phyloP scores from a whole-genome alignment of 768 basidiomycete species.

The Paxillus rubicundulus region DNA sequence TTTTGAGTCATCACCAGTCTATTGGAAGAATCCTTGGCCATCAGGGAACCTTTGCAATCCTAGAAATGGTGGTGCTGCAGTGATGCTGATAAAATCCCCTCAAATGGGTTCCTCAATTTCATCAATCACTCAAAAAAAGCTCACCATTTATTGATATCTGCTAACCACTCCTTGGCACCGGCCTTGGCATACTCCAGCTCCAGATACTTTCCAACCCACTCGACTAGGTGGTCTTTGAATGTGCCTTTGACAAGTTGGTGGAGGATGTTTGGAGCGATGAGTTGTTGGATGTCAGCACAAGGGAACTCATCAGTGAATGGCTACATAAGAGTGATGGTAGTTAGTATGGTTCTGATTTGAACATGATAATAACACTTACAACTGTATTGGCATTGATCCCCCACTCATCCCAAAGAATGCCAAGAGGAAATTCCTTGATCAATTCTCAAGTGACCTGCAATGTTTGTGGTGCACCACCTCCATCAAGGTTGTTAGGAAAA shows the following conservation, averaged over 20 bases:
- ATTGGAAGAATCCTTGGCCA: conserved; percentile 1
- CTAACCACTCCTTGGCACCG: conserved; percentile 15
- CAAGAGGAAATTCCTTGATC: neutral
- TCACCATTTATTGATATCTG: conserved; percentile 32
- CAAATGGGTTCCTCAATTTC: conserved; percentile 22
- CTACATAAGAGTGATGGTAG: conserved; percentile 4
- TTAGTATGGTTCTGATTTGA: neutral
- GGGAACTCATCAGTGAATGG: conserved; percentile 34
- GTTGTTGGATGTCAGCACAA: conserved; percentile 31
- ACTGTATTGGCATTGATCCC: conserved; percentile 23
- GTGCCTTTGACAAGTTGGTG: neutral
- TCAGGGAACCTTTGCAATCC: neutral
- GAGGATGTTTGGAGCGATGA: neutral
- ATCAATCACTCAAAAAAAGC: neutral
- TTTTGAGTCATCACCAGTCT: conserved; percentile 12
- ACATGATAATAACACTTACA: conserved; percentile 14
- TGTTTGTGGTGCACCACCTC: neutral
- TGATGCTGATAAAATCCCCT: conserved; percentile 3
- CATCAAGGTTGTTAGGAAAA: neutral
- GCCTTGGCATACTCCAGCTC: neutral
- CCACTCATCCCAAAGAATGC: neutral
- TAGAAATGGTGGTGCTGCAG: neutral
- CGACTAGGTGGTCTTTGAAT: neutral
- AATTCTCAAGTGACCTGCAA: neutral
- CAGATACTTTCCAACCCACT: neutral